These are phyloP conservation scores for Rhizomucor miehei DNA, from an alignment of 371 early-diverging fungal species.

Conservation along the genomic window DNA sequence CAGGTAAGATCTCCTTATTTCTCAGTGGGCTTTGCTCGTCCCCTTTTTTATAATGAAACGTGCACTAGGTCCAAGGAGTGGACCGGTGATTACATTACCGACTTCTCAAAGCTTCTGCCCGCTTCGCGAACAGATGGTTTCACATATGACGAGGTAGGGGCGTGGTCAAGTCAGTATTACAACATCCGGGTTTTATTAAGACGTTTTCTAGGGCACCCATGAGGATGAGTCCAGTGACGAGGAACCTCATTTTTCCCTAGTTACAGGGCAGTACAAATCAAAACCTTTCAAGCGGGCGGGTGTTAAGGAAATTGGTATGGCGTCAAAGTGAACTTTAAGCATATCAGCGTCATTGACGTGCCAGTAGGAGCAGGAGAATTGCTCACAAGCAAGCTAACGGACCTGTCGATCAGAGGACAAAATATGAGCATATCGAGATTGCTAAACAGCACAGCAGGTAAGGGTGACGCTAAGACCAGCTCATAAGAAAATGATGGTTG, in stretches of 20 bases:
- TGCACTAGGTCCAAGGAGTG: slow-evolving; percentile 56
- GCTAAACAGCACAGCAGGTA: slow-evolving; percentile 78
- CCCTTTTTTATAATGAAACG: slow-evolving; percentile 22
- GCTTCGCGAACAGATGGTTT: slow-evolving; percentile 41
- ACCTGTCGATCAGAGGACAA: slow-evolving; percentile 55
- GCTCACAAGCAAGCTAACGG: slow-evolving; percentile 42
- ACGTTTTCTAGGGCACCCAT: slow-evolving; percentile 21
- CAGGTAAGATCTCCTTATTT: slow-evolving; percentile 23
- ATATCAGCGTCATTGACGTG: no score
- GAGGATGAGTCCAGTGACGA: slow-evolving; percentile 64
- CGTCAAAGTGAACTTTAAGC: slow-evolving; percentile 2
- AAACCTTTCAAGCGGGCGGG: slow-evolving; percentile 15
- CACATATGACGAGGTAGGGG: slow-evolving; percentile 37
- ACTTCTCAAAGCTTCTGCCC: slow-evolving; percentile 64
- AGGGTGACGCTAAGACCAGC: slow-evolving; percentile 4
- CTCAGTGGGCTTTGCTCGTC: neutral
- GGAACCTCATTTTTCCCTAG: slow-evolving; percentile 82
- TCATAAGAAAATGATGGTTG: neutral
- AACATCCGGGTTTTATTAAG: neutral
- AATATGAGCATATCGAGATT: slow-evolving; percentile 62
- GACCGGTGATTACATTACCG: slow-evolving; percentile 75
- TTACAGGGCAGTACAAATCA: slow-evolving; percentile 80
- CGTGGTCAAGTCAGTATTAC: neutral
- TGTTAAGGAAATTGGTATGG: no score
- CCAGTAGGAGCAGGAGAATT: slow-evolving; percentile 12